These are phyloP conservation scores for Lippia alba DNA, from an alignment of 305 asterid genomes.

Conservation along the genomic window DNA sequence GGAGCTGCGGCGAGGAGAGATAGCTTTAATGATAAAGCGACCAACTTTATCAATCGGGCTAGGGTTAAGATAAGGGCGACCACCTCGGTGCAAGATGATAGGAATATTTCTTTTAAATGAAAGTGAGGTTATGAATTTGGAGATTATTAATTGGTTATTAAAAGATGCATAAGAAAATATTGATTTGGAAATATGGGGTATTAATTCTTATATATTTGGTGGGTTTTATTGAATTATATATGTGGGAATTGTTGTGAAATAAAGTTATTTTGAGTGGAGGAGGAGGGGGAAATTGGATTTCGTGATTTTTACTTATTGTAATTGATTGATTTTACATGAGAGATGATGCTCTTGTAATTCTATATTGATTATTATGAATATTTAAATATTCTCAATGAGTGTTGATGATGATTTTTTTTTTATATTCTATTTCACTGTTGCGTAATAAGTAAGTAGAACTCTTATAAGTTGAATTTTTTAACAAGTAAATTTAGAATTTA, in stretches of 20 bases:
- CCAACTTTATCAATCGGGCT: slow-evolving; percentile 42
- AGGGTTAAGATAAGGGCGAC: slow-evolving; percentile 40
- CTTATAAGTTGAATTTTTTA: no score
- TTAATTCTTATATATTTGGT: background rate
- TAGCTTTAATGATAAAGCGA: slow-evolving; percentile 46
- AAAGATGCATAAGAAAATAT: background rate
- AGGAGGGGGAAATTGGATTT: background rate
- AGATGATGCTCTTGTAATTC: background rate
- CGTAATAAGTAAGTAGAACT: no score
- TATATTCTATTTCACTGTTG: no score
- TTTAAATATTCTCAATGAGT: no score
- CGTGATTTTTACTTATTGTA: background rate
- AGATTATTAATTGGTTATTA: no score
- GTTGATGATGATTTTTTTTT: no score
- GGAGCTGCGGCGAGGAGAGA: slow-evolving; percentile 43
- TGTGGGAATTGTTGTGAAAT: background rate
- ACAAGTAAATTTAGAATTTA: no score
- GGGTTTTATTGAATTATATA: no score
- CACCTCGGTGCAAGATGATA: slow-evolving; percentile 13
- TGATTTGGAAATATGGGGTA: background rate
- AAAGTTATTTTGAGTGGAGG: background rate
- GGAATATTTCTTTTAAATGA: slow-evolving; percentile 6
- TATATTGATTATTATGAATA: background rate
- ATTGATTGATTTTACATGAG: slow-evolving; percentile 13
- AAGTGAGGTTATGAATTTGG: background rate